Percentiles rank a stretch among this genome's conserved stretches.
Evolutionary conservation across 768 basidiomycete species (phyloP).

Genomic region (Gautieria morchelliformis): DNA sequence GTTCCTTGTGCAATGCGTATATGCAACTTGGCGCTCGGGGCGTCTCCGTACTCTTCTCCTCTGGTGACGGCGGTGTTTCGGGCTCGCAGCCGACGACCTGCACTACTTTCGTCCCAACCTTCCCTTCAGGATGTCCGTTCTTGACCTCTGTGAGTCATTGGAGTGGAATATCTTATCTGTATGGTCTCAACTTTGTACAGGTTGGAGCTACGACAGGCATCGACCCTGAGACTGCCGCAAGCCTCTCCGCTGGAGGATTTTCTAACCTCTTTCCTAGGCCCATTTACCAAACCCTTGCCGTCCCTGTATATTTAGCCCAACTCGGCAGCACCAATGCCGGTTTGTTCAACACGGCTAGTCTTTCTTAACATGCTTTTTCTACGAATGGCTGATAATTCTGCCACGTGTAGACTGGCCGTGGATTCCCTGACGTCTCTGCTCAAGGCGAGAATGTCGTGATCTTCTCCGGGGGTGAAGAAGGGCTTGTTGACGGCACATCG

Average conservation of each 20-base stretch:
- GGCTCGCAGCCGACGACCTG: conserved; percentile 5
- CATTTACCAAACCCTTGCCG: conserved; percentile 16
- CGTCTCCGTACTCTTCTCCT: conserved; percentile 13
- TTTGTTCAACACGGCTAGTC: conserved; percentile 30
- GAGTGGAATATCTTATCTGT: neutral
- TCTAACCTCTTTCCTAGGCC: conserved; percentile 20
- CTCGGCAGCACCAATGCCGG: conserved; percentile 30
- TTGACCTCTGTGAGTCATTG: neutral
- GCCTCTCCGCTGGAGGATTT: conserved; percentile 21
- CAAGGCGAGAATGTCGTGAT: conserved; percentile 22
- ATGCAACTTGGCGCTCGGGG: conserved; percentile 11
- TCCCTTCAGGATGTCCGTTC: conserved; percentile 9
- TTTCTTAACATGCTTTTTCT: neutral
- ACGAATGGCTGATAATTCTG: no score
- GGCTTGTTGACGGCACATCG: conserved; percentile 12
- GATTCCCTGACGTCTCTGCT: conserved; percentile 14
- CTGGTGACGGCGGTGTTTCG: conserved; percentile 18
- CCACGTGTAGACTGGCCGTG: neutral
- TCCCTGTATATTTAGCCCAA: conserved; percentile 4
- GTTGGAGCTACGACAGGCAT: conserved; percentile 18
- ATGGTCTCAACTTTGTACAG: no score
- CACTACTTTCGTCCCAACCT: conserved; percentile 12
- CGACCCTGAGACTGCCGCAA: conserved; percentile 17
- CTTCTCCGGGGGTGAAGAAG: conserved; percentile 11
- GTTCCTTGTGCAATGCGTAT: conserved; percentile 11